phyloP scores from a whole-genome alignment of 495 filamentous ascomycete species.

The Physcia stellaris region DNA sequence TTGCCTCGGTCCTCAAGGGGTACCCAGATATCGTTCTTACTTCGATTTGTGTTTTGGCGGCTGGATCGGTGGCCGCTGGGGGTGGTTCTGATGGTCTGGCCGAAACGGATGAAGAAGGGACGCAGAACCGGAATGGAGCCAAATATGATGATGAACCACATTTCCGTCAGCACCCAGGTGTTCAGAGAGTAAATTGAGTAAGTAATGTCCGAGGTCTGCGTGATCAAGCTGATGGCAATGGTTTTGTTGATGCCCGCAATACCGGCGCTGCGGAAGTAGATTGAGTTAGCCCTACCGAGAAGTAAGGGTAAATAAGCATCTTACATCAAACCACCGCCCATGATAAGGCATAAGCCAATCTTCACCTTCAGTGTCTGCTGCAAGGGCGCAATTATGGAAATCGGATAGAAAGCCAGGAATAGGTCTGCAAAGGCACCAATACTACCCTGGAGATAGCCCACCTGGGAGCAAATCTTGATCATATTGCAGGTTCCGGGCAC shows the following conservation, averaged over 20 bases:
- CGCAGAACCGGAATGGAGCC: constrained; percentile 20
- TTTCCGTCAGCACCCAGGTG: constrained; percentile 19
- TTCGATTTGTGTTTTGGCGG: no score
- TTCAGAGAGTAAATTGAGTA: constrained; percentile 15
- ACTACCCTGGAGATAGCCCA: constrained; percentile 20
- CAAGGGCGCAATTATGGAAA: constrained; percentile 21
- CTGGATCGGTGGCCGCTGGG: no score
- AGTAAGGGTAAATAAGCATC: background rate
- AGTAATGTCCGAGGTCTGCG: constrained; percentile 10
- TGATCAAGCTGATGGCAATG: constrained; percentile 15
- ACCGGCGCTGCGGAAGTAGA: constrained; percentile 11
- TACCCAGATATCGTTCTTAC: no score
- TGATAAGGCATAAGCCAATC: constrained; percentile 21
- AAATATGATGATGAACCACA: constrained; percentile 22
- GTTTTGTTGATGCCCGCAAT: constrained; percentile 20
- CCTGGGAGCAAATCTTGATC: constrained; percentile 12
- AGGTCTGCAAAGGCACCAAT: constrained; percentile 14
- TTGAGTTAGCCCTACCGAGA: background rate
- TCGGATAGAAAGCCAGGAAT: constrained; percentile 21
- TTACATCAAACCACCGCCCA: constrained; percentile 24
- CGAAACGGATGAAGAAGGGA: constrained; percentile 7
- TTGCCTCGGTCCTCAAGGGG: no score
- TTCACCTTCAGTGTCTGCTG: constrained; percentile 21
- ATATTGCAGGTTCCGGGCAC: constrained; percentile 17
- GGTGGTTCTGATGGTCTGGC: background rate